These are phyloP conservation scores for Thermothelomyces thermophilus DNA, from an alignment of 2,329 filamentous ascomycete species.

Conservation along the genomic window DNA sequence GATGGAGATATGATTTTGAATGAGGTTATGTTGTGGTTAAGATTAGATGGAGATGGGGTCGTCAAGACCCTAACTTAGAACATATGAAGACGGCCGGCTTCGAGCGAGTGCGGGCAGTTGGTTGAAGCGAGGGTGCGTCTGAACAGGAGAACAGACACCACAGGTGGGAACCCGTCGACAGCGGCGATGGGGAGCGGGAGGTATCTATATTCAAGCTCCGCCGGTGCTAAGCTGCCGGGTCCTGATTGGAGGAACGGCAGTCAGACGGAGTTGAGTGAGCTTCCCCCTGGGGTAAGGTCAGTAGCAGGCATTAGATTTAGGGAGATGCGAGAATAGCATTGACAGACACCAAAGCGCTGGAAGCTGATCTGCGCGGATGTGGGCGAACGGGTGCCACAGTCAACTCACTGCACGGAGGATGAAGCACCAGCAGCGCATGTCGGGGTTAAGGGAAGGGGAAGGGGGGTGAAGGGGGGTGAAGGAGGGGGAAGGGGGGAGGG, in stretches of 20 bases:
- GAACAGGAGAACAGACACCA: constrained; percentile 19
- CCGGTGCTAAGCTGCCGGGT: constrained; percentile 23
- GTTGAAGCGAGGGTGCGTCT: constrained; percentile 35
- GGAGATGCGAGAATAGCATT: constrained; percentile 32
- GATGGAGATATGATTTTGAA: not conserved
- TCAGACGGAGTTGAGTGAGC: constrained; percentile 34
- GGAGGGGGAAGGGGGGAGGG: constrained; percentile 29
- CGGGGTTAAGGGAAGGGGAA: constrained; percentile 33
- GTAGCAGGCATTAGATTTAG: constrained; percentile 34
- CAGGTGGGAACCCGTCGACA: constrained; percentile 21
- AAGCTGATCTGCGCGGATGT: constrained; percentile 35
- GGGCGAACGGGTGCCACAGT: constrained; percentile 32
- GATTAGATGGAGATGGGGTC: constrained; percentile 25
- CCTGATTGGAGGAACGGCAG: constrained; percentile 32
- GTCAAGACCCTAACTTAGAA: constrained; percentile 25
- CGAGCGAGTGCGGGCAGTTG: constrained; percentile 40
- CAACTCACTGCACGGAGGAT: constrained; percentile 30
- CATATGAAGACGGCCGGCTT: constrained; percentile 29
- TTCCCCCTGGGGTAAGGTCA: constrained; percentile 32
- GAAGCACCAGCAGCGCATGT: constrained; percentile 31
- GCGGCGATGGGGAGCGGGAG: constrained; percentile 25
- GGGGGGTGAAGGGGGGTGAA: constrained; percentile 30
- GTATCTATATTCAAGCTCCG: constrained; percentile 33
- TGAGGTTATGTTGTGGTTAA: constrained; percentile 1
- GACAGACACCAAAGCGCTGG: constrained; percentile 33